A percentile compares a stretch with the other conserved stretches of the same genome.
phyloP scores from a whole-genome alignment of 2,329 filamentous ascomycete species.

The Pestalotiopsis sp. region DNA sequence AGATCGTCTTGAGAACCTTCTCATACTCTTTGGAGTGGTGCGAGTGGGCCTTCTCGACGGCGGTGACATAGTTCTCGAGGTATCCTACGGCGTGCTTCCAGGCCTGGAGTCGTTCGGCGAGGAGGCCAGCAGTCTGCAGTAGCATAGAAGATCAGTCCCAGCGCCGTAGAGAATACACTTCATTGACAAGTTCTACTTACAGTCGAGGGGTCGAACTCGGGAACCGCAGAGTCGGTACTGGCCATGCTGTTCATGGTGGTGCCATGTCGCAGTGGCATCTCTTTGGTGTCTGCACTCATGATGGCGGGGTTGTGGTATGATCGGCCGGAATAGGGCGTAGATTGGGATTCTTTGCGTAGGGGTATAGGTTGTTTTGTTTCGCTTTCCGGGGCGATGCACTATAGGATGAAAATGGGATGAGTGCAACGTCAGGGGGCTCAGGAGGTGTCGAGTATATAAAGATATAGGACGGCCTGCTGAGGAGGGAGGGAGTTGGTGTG shows the following conservation, averaged over 20 bases:
- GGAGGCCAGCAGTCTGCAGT: constrained; percentile 72
- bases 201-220: constrained; percentile 60
- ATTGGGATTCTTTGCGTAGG: neutral
- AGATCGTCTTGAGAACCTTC: constrained; percentile 90
- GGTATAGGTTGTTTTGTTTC: neutral
- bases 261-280: constrained; percentile 49
- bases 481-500: neutral
- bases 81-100: constrained; percentile 96
- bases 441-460: constrained; percentile 4
- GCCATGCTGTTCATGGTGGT: constrained; percentile 45
- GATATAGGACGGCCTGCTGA: neutral
- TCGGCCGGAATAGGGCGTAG: neutral
- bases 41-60: constrained; percentile 85
- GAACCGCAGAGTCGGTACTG: constrained; percentile 62
- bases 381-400: neutral
- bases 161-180: neutral
- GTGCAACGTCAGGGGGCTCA: neutral
- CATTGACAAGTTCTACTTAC: constrained; percentile 41
- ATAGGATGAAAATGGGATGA: neutral
- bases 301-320: constrained; percentile 14
- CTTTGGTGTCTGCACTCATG: constrained; percentile 34
- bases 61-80: constrained; percentile 85
- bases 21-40: constrained; percentile 93
- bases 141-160: constrained; percentile 14
- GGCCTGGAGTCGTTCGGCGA: constrained; percentile 85